phyloP scores from a whole-genome alignment of 768 basidiomycete species.

The Rubroboletus satanas region DNA sequence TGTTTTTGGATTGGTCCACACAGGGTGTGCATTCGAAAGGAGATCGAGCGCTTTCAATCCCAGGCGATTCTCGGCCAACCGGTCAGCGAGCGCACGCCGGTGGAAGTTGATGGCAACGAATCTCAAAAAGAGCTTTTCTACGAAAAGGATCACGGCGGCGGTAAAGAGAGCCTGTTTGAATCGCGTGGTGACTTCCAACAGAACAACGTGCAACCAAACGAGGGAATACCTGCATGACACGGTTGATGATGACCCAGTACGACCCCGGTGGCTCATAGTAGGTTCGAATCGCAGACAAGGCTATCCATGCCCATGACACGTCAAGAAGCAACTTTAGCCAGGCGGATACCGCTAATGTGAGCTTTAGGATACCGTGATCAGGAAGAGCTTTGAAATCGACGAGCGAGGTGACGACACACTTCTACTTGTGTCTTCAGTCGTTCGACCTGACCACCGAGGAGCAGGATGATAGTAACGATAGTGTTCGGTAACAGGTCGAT shows the following conservation, averaged over 20 bases:
- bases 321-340: constrained; percentile 72
- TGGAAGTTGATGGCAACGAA: constrained; percentile 82
- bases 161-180: constrained; percentile 43
- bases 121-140: constrained; percentile 61
- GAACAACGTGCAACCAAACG: background rate
- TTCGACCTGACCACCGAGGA: constrained; percentile 62
- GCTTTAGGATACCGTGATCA: constrained; percentile 33
- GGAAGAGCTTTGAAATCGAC: background rate
- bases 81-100: constrained; percentile 69
- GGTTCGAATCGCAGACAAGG: constrained; percentile 57
- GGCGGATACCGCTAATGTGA: constrained; percentile 61
- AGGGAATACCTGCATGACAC: constrained; percentile 58
- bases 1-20: constrained; percentile 33
- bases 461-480: constrained; percentile 48
- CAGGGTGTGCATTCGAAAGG: constrained; percentile 62
- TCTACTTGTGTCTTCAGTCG: constrained; percentile 65
- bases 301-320: constrained; percentile 70
- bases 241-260: constrained; percentile 69
- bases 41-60: constrained; percentile 68
- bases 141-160: constrained; percentile 41
- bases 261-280: constrained; percentile 55
- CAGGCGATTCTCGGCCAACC: constrained; percentile 63
- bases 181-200: constrained; percentile 4
- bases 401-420: constrained; percentile 35
- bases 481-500: constrained; percentile 61